A percentile compares a stretch with the other conserved stretches of the same genome.
Conservation (phyloP, 2,329 filamentous ascomycete genomes). For the Blumeria graminis region DNA sequence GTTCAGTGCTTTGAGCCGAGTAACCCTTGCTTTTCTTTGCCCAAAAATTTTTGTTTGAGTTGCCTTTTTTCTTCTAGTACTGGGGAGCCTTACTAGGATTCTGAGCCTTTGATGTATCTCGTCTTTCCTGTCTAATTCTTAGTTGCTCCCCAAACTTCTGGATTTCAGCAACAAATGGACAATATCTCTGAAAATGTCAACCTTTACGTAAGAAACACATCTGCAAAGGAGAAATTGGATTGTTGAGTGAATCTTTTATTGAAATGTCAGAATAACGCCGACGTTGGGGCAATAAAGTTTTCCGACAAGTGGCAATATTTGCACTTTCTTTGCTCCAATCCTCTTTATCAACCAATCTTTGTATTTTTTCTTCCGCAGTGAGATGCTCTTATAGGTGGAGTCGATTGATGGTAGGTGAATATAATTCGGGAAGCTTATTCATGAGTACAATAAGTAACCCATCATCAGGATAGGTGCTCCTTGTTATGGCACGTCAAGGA, state of each 20-base stretch:
- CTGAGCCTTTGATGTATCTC: background rate
- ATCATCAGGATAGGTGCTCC: background rate
- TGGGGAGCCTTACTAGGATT: background rate
- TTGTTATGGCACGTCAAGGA: too few relatives aligned
- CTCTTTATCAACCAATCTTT: background rate
- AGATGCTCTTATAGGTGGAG: background rate
- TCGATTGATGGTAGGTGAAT: background rate
- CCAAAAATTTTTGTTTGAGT: background rate
- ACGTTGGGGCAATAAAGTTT: background rate
- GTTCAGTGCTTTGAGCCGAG: background rate
- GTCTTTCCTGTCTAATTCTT: background rate
- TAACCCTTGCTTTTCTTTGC: background rate
- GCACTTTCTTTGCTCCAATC: background rate
- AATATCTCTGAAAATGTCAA: background rate
- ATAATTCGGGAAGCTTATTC: background rate
- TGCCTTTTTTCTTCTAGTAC: background rate
- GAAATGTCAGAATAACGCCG: background rate
- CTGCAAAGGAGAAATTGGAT: background rate
- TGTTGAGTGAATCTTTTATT: background rate
- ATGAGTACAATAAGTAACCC: background rate
- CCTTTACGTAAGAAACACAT: background rate
- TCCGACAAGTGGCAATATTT: background rate
- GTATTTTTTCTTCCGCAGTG: background rate
- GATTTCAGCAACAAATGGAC: background rate
- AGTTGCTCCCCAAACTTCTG: background rate